Evolutionary conservation across 148 eudicot genomes (phyloP).

Genomic region (Fagopyrum esculentum): DNA sequence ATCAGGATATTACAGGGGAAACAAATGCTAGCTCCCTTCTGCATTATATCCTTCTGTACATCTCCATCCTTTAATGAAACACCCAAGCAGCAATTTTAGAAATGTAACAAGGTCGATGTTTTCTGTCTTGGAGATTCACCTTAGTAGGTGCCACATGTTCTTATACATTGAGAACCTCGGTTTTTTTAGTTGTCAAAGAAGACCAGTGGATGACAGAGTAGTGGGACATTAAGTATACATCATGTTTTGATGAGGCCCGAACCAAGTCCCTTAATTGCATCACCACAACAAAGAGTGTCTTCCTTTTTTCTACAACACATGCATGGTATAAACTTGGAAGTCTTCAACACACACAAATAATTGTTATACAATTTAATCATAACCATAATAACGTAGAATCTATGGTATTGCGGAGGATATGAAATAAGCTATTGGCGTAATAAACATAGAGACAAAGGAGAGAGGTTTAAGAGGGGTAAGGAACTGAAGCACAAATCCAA

Average conservation of each 20-base stretch:
- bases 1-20: not conserved
- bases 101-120: not conserved
- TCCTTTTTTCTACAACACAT: too few relatives aligned
- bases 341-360: too few relatives aligned
- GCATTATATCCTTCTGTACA: not conserved
- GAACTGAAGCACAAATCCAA: too few relatives aligned
- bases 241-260: conserved; percentile 88
- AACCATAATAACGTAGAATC: too few relatives aligned
- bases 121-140: conserved; percentile 26
- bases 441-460: too few relatives aligned
- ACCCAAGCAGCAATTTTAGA: not conserved
- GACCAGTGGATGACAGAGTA: conserved; percentile 51
- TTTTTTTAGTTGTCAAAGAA: conserved; percentile 38
- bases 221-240: conserved; percentile 78
- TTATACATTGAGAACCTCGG: conserved; percentile 71
- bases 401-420: too few relatives aligned
- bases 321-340: too few relatives aligned
- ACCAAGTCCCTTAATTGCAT: conserved; percentile 82
- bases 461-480: too few relatives aligned
- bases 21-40: not conserved
- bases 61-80: not conserved
- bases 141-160: conserved; percentile 84
- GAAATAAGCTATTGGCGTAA: too few relatives aligned
- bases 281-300: not conserved
- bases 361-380: too few relatives aligned